phyloP scores from a whole-genome alignment of 768 basidiomycete species.

The Hortiboletus flavorubellus region DNA sequence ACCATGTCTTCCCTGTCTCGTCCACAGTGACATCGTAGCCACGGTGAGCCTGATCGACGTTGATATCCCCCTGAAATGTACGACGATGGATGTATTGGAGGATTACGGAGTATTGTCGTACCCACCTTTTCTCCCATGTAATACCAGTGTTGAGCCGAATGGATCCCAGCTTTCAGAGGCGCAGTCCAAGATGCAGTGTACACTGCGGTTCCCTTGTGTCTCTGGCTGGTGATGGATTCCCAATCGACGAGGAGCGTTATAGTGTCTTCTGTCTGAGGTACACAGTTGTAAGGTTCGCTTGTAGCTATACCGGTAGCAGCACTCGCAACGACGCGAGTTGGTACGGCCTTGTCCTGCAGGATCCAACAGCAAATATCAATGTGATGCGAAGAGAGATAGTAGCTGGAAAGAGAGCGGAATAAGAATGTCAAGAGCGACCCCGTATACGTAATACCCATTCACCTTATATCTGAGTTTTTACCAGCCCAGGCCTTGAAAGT shows the following conservation, averaged over 20 bases:
- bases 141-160: conserved; percentile 91
- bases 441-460: not conserved
- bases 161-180: conserved; percentile 84
- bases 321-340: conserved; percentile 85
- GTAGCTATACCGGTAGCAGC: conserved; percentile 91
- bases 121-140: conserved; percentile 89
- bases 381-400: conserved; percentile 94
- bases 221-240: conserved; percentile 73
- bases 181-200: conserved; percentile 97
- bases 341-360: conserved; percentile 68
- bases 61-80: conserved; percentile 73
- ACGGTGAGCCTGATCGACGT: conserved; percentile 89
- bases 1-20: conserved; percentile 79
- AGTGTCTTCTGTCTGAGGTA: conserved; percentile 86
- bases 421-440: not conserved
- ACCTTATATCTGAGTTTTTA: conserved; percentile 91
- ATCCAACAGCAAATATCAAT: conserved; percentile 90
- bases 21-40: conserved; percentile 90
- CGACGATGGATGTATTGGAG: not conserved
- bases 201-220: conserved; percentile 80
- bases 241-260: conserved; percentile 94
- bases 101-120: not conserved
- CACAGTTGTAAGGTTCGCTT: conserved; percentile 83
- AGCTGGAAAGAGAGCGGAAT: conserved; percentile 41
- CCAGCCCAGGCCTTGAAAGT: conserved; percentile 96